Evolutionary conservation across 2,329 filamentous ascomycete genomes (phyloP), one percentile per base, ranked within the genome.

Genomic region (Arthrobotrys musiformis): DNA sequence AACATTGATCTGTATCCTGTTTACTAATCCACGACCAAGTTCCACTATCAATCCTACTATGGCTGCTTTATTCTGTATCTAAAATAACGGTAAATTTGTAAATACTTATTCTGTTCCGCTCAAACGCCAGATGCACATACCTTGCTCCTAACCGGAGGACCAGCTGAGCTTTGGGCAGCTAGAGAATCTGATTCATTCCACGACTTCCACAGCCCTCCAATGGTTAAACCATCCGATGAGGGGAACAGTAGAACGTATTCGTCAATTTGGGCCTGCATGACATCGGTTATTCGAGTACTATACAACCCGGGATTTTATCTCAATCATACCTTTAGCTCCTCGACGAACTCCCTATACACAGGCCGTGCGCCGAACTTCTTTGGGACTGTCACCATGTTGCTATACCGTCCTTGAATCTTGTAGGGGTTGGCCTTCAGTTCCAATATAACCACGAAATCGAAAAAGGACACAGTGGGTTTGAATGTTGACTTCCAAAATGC

Each of bases 381-480:
- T 6, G 33, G 46, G 17, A 24, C 2, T 4, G 22, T 44, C 11
- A 19, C 5, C 2, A 73, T 8, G 33, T 76, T 76, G 4, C 37
- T 61, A 28, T 75, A 75, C 15, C 4, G 33, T 11, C 33, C n/a
- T n/a, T 24, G 2, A 8, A 24, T 4, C 13, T 30, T 8, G 15
- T 8, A 17, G 19, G 26, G 44, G 2, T 22, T 8, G 33, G 3
- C 8, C 4, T 40, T 33, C 9, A 7, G 56, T 7, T 42, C 19
- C 11, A 76, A 11, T 42, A 26, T 6, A 22, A 76, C 46, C 28
- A 76, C 33, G 19, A 76, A 76, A 64, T 76, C 62, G 24, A 76
- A 76, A 19, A 24, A 37, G 3, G n/a, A 26, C 19, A 64, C 11
- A 40, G 50, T 44, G 0, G 63, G 48, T 13, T n/a, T 5, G 33